Base-by-base conservation (phyloP, 169 alveolate genomes). In the Hepatocystis sp. region DNA sequence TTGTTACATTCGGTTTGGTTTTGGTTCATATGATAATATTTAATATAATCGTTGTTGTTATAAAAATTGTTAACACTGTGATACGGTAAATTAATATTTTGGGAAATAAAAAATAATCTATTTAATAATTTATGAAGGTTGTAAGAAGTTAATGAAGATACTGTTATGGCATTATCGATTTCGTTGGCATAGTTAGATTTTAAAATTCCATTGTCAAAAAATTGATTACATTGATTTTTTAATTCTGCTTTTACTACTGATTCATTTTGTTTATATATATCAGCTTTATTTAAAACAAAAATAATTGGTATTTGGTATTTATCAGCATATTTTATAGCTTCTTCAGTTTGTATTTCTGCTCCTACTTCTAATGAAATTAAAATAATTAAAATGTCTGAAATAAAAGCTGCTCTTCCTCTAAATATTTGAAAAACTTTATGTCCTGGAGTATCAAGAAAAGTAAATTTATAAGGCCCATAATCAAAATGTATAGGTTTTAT, bases 391-490 rank as follows among this genome's bases (percentile, higher is more conserved):
- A 92, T 46, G 39, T 94, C 97, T 0, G 97, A 91, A 36, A 78
- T 85, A 28, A 91, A 90, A 2, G 93, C 88, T 40, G 95, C 96
- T 2, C 96, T 89, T 13, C 96, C 97, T 15, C 97, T 61, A 44
- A 91, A 51, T 11, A 88, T 60, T 39, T 86, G 95, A 55, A 92
- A 93, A 40, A 88, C 65, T 55, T 56, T 91, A 68, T 94, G 95
- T 11, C 97, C 97, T 1, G 97, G 96, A 15, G 96, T 93, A 51
- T 93, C 96, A 10, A 93, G 52, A 34, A 91, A 84, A 17, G 95
- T 92, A 17, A 84, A 88, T n/a, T 61, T 53, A 27, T 32, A 49
- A 46, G 85, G 84, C 4, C 66, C 90, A 25, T 27, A 44, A 21
- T 88, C 90, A 34, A 84, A 88, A 19, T 85, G 60, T 32, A 84